Evolutionary conservation across 116 monocot species (phyloP), one percentile per base, ranked within the genome.

Genomic region (Thalassia testudinum): DNA sequence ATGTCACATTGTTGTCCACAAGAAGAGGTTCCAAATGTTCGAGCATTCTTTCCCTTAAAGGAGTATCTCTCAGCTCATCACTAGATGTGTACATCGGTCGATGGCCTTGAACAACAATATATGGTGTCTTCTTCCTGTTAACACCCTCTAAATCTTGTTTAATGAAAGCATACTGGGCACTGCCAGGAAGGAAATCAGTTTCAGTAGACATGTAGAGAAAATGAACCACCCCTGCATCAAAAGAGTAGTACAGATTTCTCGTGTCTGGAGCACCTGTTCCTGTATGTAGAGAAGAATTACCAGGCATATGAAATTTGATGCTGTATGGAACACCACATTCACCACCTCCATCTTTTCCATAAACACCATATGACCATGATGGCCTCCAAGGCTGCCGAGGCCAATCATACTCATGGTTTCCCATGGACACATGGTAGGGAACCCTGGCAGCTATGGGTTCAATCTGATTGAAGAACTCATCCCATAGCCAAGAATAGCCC

Each of bases 321-420:
- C 95, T 95, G 67, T 95, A 95, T 1, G 95, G 95, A 24, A 93
- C 73, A 42, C 95, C 95, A 70, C 95, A 95, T 72, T 95, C 95
- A 17, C 95, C 95, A 55, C 95, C 95, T 34, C 95, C 88, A 62
- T 95, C 95, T 27, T 48, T 88, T 20, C 76, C 76, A 63, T 84
- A 95, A 2, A 63, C 61, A 60, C 63, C 53, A 26, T 26, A 71
- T 34, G 88, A 49, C 95, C 95, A 95, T 24, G 56, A 58, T 42
- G 95, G 95, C 56, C 50, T 80, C 95, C 95, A 95, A 49, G 95
- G 95, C 69, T 93, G 93, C 19, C 24, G 49, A 29, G 81, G 93
- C 93, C 93, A 93, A 55, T 95, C 95, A 67, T 95, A 95, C 68
- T 95, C 95, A 47, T 95, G 88, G 48, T 95, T 95, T 14, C 95